Base-by-base conservation (phyloP, 352 stramenopile species). In the Phytophthora aleatoria region DNA sequence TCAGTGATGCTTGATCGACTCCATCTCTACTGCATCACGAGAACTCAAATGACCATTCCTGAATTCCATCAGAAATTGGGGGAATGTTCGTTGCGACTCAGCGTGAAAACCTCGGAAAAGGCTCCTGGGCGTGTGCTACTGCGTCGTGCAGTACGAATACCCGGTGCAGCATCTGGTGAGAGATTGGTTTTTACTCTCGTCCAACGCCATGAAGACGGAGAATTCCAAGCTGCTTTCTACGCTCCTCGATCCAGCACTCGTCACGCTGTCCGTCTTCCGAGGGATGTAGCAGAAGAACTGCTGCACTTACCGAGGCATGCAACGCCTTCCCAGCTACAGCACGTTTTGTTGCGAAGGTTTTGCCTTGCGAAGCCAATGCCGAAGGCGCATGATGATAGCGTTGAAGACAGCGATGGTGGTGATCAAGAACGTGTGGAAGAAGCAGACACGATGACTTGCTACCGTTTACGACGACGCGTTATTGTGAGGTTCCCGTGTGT, bases 1-100 rank as follows among this genome's bases (percentile, higher is more conserved):
- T 39, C 30, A 1, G 56, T 91, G 10, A 58, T 93, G 11, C 77
- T 93, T 30, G 81, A 91, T 56, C 77, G 85, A 5, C 50, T 93
- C 11, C 81, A 83, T 57, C 48, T 93, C 3, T 91, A 78, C 53
- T 67, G 71, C 5, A 15, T 61, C 15, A 43, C 62, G 8, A 66
- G 67, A 13, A 80, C 67, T n/a, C n/a, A 49, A 27, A 61, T 65
- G 45, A 7, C 30, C 9, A 11, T 39, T 5, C 26, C 57, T 2
- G 47, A 69, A n/a, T 68, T 61, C 16, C 67, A 63, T 8, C 50
- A 50, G 12, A 59, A 12, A 16, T 5, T 35, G 8, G 20, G 20
- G 20, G 11, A 15, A 15, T 44, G 57, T 31, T 30, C 48, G 3
- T 36, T 75, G 7, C 39, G 31, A 57, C 50, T 80, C 28, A 31